phyloP scores from a whole-genome alignment of 495 filamentous ascomycete species.

The Cladorrhinum samala region DNA sequence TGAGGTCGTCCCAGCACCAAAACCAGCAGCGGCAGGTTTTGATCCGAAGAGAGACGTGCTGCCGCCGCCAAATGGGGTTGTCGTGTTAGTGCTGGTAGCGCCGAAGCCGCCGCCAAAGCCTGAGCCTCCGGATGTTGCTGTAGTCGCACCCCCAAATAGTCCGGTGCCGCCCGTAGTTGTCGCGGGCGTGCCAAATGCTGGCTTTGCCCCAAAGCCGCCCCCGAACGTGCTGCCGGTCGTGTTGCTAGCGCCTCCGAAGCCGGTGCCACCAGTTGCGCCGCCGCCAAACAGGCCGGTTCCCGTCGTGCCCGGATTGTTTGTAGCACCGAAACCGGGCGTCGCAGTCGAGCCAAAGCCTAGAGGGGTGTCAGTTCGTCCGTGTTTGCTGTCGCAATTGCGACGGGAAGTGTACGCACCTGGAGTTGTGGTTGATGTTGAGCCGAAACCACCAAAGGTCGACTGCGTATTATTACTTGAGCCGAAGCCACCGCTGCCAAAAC shows the following conservation, averaged over 20 bases:
- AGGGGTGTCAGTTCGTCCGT: constrained; percentile 7
- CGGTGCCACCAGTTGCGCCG: constrained; percentile 30
- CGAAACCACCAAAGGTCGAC: constrained; percentile 51
- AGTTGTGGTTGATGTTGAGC: constrained; percentile 44
- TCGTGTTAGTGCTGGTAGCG: constrained; percentile 33
- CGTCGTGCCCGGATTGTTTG: constrained; percentile 30
- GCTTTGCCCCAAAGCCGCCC: constrained; percentile 31
- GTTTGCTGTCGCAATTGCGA: background rate
- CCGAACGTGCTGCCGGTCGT: constrained; percentile 43
- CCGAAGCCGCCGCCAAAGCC: constrained; percentile 49
- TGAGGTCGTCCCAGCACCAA: constrained; percentile 25
- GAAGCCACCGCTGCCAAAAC: constrained; percentile 47
- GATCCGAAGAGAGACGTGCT: constrained; percentile 44
- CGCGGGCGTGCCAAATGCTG: constrained; percentile 22
- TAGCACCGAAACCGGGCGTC: constrained; percentile 41
- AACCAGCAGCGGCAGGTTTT: constrained; percentile 31
- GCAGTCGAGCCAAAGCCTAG: constrained; percentile 16
- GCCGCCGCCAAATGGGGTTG: constrained; percentile 41
- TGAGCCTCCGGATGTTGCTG: constrained; percentile 32
- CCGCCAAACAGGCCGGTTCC: constrained; percentile 44
- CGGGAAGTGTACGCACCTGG: constrained; percentile 33
- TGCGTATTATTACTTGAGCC: constrained; percentile 53
- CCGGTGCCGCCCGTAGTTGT: constrained; percentile 32
- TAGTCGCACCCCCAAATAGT: constrained; percentile 38
- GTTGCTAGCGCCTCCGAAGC: constrained; percentile 35